A percentile compares a stretch with the other conserved stretches of the same genome.
Conservation (phyloP, 345 rosid species). For the Trapa incisa region DNA sequence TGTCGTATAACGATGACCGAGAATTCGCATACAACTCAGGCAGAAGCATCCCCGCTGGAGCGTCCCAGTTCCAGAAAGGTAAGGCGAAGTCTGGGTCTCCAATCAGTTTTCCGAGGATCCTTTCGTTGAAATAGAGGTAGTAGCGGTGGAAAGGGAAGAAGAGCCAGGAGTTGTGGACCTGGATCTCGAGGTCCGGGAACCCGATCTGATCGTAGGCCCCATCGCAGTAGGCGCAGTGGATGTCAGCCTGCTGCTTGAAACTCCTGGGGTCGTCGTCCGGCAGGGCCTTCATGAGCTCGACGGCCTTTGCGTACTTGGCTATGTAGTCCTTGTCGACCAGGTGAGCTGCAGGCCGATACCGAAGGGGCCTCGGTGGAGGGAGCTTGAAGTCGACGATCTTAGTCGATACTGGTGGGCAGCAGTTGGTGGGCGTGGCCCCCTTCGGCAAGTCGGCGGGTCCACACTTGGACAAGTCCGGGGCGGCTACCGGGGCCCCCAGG, state of each 20-base stretch:
- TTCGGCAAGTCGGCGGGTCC: slow-evolving; percentile 31
- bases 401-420: slow-evolving; percentile 41
- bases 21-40: slow-evolving; percentile 31
- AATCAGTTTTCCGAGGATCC: slow-evolving; percentile 38
- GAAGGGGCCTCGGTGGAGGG: slow-evolving; percentile 12
- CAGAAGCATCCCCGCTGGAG: slow-evolving; percentile 42
- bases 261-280: slow-evolving; percentile 46
- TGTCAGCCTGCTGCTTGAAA: slow-evolving; percentile 44
- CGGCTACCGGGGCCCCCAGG: slow-evolving; percentile 26
- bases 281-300: slow-evolving; percentile 47
- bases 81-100: slow-evolving; percentile 43
- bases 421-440: slow-evolving; percentile 20
- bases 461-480: slow-evolving; percentile 30
- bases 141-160: slow-evolving; percentile 51
- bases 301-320: slow-evolving; percentile 33
- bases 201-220: slow-evolving; percentile 45
- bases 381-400: slow-evolving; percentile 31
- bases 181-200: slow-evolving; percentile 36
- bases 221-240: slow-evolving; percentile 56
- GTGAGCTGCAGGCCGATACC: slow-evolving; percentile 39
- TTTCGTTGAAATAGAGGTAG: slow-evolving; percentile 42
- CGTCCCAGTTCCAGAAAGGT: slow-evolving; percentile 60
- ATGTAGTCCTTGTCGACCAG: slow-evolving; percentile 19
- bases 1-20: slow-evolving; percentile 31
- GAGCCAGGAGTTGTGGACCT: slow-evolving; percentile 47